These are phyloP conservation scores for Daedaleopsis sinensis DNA, from an alignment of 768 basidiomycete species.

Conservation along the genomic window DNA sequence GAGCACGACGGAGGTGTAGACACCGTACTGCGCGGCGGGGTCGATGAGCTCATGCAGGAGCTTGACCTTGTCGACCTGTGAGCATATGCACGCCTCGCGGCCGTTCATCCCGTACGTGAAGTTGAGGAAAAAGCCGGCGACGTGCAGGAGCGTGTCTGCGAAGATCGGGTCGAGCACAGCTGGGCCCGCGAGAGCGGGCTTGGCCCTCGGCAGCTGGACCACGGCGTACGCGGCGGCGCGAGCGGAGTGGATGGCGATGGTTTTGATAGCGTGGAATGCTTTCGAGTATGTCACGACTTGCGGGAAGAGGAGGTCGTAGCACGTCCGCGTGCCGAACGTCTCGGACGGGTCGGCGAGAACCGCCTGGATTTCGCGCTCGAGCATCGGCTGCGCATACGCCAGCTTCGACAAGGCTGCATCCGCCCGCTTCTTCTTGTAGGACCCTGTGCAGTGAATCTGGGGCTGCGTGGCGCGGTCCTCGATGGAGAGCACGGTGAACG, in stretches of 20 bases:
- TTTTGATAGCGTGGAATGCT: conserved; percentile 59
- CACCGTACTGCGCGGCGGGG: conserved; percentile 43
- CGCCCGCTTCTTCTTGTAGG: not conserved
- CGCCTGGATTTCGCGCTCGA: conserved; percentile 34
- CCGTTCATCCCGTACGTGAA: conserved; percentile 43
- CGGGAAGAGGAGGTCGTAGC: conserved; percentile 70
- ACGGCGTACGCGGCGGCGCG: conserved; percentile 53
- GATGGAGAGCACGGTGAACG: conserved; percentile 41
- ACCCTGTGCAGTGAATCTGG: conserved; percentile 2
- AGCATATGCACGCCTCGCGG: conserved; percentile 64
- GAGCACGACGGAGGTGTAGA: conserved; percentile 38
- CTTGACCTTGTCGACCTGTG: conserved; percentile 50
- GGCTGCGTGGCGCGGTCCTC: conserved; percentile 35
- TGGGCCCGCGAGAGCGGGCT: conserved; percentile 31
- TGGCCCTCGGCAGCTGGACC: conserved; percentile 41
- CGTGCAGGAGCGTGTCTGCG: conserved; percentile 68
- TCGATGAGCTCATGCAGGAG: conserved; percentile 48
- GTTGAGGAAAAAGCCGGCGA: conserved; percentile 73
- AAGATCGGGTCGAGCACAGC: conserved; percentile 59
- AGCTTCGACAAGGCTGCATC: conserved; percentile 29
- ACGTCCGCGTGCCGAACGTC: conserved; percentile 55
- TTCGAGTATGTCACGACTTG: conserved; percentile 66
- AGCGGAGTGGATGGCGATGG: conserved; percentile 51
- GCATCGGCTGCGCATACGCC: conserved; percentile 34
- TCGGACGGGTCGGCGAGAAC: conserved; percentile 35